Evolutionary conservation across 345 rosid genomes (phyloP), one percentile per base, ranked within the genome.

Genomic region (Erodium maritimum): DNA sequence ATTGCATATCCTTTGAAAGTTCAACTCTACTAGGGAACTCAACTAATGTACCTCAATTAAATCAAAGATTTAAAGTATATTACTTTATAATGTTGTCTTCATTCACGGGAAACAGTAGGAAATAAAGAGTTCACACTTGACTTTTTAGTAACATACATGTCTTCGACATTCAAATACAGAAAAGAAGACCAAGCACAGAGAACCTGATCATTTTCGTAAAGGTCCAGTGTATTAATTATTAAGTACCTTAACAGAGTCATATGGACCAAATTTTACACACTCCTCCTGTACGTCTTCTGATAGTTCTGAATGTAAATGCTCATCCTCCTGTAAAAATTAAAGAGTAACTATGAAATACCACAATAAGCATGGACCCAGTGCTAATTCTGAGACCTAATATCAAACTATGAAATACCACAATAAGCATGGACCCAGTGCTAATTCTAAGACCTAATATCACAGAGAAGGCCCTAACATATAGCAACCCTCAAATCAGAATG

Each of bases 221-320:
- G n/a, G n/a, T n/a, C n/a, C n/a, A n/a, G n/a, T n/a, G n/a, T n/a
- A n/a, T n/a, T n/a, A n/a, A n/a, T n/a, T n/a, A 19, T 5, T 57
- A 57, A 29, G 51, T 67, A 88, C 99, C 96, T 94, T 94, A 64
- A 94, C 81, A 0, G 76, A 80, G 56, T 90, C 94, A 57, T 85
- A 61, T 10, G 90, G 95, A 63, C 96, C 97, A 63, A 90, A 78
- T 73, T 90, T 94, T 61, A 19, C 52, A 60, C 95, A 90, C 76
- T 94, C 99, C 65, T 82, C 97, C 77, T 68, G 72, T 70, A 90
- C 79, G 69, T 90, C 99, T 51, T 74, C 80, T 72, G 90, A 90
- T 60, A 94, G 67, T 56, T 94, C 99, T 24, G 82, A 59, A 66
- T 66, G 45, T 68, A 89, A 69, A 75, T 61, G 77, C 72, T 87